Evolutionary conservation across 2,329 filamentous ascomycete species (phyloP).

Genomic region (Claviceps paspali): DNA sequence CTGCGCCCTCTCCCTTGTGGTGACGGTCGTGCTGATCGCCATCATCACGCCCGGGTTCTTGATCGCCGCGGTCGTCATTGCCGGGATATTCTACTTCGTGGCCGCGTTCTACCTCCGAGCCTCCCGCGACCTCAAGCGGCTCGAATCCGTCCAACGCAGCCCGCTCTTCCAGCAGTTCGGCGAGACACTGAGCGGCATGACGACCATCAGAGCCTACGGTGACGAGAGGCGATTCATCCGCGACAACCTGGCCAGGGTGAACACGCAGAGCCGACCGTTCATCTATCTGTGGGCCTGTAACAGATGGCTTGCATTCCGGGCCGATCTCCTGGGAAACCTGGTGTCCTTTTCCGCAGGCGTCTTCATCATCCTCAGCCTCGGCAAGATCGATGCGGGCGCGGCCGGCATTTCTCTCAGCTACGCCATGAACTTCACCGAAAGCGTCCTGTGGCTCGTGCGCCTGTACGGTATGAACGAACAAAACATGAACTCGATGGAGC

Average conservation of each 20-base stretch:
- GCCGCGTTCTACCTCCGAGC: conserved; percentile 80
- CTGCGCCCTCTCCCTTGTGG: conserved; percentile 53
- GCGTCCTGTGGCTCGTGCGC: conserved; percentile 89
- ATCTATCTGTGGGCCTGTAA: conserved; percentile 96
- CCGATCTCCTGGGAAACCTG: conserved; percentile 77
- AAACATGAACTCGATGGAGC: conserved; percentile 98
- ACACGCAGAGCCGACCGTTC: conserved; percentile 82
- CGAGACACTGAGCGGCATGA: conserved; percentile 86
- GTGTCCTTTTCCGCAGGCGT: conserved; percentile 88
- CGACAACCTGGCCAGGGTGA: conserved; percentile 78
- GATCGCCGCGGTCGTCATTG: conserved; percentile 75
- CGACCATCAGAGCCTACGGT: conserved; percentile 91
- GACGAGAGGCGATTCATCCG: conserved; percentile 87
- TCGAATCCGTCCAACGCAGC: conserved; percentile 88
- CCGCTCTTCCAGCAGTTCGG: conserved; percentile 97
- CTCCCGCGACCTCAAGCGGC: conserved; percentile 86
- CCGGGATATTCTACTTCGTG: conserved; percentile 63
- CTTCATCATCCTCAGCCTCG: conserved; percentile 75
- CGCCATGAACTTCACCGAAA: conserved; percentile 92
- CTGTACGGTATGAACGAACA: conserved; percentile 93
- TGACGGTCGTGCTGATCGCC: conserved; percentile 78
- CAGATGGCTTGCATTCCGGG: conserved; percentile 86
- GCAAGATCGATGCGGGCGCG: conserved; percentile 73
- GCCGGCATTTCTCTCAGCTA: conserved; percentile 92
- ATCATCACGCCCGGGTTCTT: conserved; percentile 83